A percentile compares a stretch with the other conserved stretches of the same genome.
Evolutionary conservation across 768 basidiomycete species (phyloP).

Genomic region (Hemileccinum rubropunctum): DNA sequence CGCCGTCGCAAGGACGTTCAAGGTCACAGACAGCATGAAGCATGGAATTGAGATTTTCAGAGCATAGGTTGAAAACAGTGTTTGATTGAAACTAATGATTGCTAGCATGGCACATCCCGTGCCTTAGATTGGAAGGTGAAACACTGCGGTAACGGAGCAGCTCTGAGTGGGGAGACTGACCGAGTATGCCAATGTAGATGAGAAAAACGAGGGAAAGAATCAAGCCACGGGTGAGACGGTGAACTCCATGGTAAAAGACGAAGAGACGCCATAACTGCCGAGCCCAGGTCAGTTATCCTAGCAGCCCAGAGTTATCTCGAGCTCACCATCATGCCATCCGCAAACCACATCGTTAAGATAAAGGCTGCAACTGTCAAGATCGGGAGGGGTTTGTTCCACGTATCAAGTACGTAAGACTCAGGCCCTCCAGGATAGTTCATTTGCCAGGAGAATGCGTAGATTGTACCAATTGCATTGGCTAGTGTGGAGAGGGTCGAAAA

Average conservation of each 20-base stretch:
- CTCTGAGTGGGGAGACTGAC: neutral
- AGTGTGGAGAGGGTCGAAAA: neutral
- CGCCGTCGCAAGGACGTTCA: neutral
- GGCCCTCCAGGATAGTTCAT: conserved; percentile 1
- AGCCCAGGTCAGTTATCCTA: neutral
- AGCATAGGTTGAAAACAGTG: neutral
- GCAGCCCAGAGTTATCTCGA: neutral
- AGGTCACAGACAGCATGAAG: neutral
- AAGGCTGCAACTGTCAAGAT: neutral
- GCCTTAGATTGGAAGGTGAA: neutral
- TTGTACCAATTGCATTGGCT: neutral
- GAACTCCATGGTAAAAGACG: neutral
- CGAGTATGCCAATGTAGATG: neutral
- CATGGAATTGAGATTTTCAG: neutral
- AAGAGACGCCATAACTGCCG: conserved; percentile 1
- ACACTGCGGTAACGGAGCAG: neutral
- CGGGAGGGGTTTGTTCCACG: neutral
- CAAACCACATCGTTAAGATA: neutral
- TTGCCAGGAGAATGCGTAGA: conserved; percentile 1
- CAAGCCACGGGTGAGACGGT: neutral
- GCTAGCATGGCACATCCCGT: neutral
- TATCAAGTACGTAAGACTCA: neutral
- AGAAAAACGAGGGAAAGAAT: neutral
- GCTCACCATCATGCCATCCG: neutral
- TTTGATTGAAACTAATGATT: neutral